A percentile compares a stretch with the other conserved stretches of the same genome.
phyloP scores from a whole-genome alignment of 2,329 filamentous ascomycete species.

The Alternaria gansuensis region DNA sequence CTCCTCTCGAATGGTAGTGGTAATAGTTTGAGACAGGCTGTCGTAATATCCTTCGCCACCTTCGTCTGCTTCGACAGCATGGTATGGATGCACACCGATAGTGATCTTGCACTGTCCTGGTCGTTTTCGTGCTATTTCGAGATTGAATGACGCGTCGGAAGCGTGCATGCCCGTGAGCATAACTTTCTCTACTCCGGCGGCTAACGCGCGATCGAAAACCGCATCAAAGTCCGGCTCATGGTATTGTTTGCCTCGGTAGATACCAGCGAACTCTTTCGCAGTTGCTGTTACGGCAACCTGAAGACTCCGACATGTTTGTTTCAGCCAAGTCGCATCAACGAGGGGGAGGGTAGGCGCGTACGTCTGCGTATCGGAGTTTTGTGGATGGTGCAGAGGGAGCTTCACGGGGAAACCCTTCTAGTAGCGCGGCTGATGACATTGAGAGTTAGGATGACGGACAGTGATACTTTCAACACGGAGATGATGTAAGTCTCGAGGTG shows the following conservation, averaged over 20 bases:
- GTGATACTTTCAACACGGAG: not conserved
- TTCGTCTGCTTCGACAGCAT: constrained; percentile 57
- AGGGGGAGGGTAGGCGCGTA: constrained; percentile 1
- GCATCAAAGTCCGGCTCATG: constrained; percentile 13
- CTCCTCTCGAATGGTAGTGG: constrained; percentile 28
- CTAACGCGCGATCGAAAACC: constrained; percentile 18
- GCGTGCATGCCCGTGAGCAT: constrained; percentile 52
- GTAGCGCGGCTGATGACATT: not conserved
- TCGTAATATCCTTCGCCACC: constrained; percentile 39
- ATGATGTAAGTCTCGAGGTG: not conserved
- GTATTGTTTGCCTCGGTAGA: constrained; percentile 54
- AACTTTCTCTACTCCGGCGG: constrained; percentile 56
- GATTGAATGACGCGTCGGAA: constrained; percentile 52
- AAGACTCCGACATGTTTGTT: not conserved
- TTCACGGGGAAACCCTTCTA: not conserved
- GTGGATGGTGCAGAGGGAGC: not conserved
- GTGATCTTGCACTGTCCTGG: constrained; percentile 55
- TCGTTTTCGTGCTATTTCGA: constrained; percentile 31
- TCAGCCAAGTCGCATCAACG: not conserved
- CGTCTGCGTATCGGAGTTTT: constrained; percentile 11
- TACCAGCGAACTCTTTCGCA: constrained; percentile 58
- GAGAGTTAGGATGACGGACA: not conserved
- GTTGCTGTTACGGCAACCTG: constrained; percentile 49
- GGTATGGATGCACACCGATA: constrained; percentile 62
- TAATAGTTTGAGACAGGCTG: constrained; percentile 35